Conservation (phyloP, 768 basidiomycete species). For the Lentinula aciculospora region DNA sequence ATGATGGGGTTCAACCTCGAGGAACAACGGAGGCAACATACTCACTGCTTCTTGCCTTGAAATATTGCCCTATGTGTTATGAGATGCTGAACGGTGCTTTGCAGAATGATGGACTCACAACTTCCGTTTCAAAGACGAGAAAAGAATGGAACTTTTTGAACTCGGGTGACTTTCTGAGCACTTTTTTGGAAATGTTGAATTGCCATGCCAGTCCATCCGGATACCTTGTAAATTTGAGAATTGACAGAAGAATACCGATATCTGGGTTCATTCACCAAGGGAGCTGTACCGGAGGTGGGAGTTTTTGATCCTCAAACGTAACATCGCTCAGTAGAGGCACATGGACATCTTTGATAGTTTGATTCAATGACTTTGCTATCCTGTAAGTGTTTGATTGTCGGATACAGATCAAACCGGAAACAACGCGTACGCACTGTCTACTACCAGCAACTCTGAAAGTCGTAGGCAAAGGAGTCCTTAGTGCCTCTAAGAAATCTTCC, state of each 20-base stretch:
- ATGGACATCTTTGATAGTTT: constrained; percentile 70
- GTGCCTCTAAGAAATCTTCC: constrained; percentile 58
- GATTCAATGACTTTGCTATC: constrained; percentile 69
- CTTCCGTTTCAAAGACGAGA: constrained; percentile 96
- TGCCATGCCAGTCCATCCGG: constrained; percentile 96
- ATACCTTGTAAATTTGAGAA: constrained; percentile 53
- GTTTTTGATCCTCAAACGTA: constrained; percentile 66
- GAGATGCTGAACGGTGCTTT: not conserved
- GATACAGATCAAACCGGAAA: not conserved
- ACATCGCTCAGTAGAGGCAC: constrained; percentile 72
- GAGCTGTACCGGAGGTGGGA: constrained; percentile 79
- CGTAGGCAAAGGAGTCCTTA: constrained; percentile 77
- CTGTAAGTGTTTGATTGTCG: constrained; percentile 25
- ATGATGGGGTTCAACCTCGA: constrained; percentile 94
- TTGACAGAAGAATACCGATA: not conserved
- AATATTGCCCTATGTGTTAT: constrained; percentile 72
- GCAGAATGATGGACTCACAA: constrained; percentile 44
- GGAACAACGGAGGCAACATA: constrained; percentile 96
- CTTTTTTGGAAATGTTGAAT: constrained; percentile 85
- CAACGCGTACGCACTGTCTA: constrained; percentile 52
- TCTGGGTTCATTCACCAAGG: constrained; percentile 57
- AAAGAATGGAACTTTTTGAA: constrained; percentile 96
- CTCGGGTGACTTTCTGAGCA: constrained; percentile 79
- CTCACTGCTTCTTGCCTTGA: constrained; percentile 97
- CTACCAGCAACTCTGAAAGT: constrained; percentile 92